Evolutionary conservation across 2,329 filamentous ascomycete genomes (phyloP), one percentile per base, ranked within the genome.

Genomic region (Aspergillus ruber): DNA sequence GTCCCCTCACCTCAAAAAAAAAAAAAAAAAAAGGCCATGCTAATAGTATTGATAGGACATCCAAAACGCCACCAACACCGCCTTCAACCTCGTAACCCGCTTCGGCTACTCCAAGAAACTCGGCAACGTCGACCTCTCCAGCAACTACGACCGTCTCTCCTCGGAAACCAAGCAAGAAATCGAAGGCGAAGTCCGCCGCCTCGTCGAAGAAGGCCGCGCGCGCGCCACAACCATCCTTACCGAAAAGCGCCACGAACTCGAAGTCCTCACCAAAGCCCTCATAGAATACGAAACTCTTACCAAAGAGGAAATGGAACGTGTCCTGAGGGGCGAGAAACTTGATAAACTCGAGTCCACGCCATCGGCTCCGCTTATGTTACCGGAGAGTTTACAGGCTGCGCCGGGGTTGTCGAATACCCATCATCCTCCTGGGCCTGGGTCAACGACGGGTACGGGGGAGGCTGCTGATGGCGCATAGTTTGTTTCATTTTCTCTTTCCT

Each of bases 221-320:
- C 85, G 90, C 32, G 89, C 90, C 1, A 75, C 71, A 38, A 79
- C 80, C 42, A 76, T 97, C 4, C 72, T 98, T 42, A 81, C 78
- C 1, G 79, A 82, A 32, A 88, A 86, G 66, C 82, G 90, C 47
- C 84, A 86, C 50, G 91, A 95, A 67, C 79, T 98, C 6, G 91
- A 98, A 59, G 75, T 88, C 9, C 75, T 98, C 8, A 91, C 93
- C 23, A 84, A 90, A 62, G 93, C 90, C 5, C 78, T 98, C 8
- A 83, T 98, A 29, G 85, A 96, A 68, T 97, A 96, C 68, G 93
- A 98, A 75, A 96, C 90, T 0, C 73, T 98, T 44, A 86, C 86
- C 66, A 87, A 85, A 67, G 83, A 86, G 3, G 93, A 98, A 68
- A 94, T 97, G 53, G 83, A 90, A 67, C 88, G 86, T 74, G 88